Base-by-base conservation (phyloP, 768 basidiomycete genomes). In the Suillus fuscotomentosus region DNA sequence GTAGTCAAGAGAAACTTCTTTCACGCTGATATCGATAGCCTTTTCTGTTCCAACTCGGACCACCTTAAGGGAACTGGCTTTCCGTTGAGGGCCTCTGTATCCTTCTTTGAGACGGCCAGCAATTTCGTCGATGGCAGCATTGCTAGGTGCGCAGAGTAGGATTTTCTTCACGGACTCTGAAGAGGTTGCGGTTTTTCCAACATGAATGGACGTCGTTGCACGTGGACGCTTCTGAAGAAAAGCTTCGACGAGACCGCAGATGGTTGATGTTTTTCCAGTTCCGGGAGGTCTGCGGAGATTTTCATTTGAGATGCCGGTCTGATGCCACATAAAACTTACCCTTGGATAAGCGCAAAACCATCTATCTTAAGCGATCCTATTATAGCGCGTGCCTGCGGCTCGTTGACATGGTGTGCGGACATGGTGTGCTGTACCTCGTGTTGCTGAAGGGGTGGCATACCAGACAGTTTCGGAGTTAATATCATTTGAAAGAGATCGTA, bases 231-330 rank as follows among this genome's bases (percentile, higher is more conserved):
- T 82, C 3, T 89, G 85, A 45, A 97, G 74, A 72, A 91, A 94
- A 5, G 89, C 86, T 48, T 92, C 88, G 7, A 97, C 91, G n/a
- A 99, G 82, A 24, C 94, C 95, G 69, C 94, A 94, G 66, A 99
- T 99, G 1, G 97, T 99, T 24, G 94, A 97, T 10, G 97, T 99
- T 79, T 99, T 99, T 14, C 97, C 97, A 0, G 97, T 99, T 62
- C 97, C 97, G 2, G 97, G 97, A 42, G 97, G 97, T 27, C 97
- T 96, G 67, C 34, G 59, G 22, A 34, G 60, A 57, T 9, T 67
- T 61, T 48, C 11, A 50, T 34, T 56, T 50, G 50, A 53, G 34
- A 20, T 38, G 63, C 47, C 39, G 62, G 11, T 53, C 8, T 14
- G 41, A 63, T 45, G 39, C 34, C 10, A 22, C 10, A 43, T 15